These are phyloP conservation scores for Alternaria longipes DNA, from an alignment of 2,329 filamentous ascomycete genomes.

Conservation along the genomic window DNA sequence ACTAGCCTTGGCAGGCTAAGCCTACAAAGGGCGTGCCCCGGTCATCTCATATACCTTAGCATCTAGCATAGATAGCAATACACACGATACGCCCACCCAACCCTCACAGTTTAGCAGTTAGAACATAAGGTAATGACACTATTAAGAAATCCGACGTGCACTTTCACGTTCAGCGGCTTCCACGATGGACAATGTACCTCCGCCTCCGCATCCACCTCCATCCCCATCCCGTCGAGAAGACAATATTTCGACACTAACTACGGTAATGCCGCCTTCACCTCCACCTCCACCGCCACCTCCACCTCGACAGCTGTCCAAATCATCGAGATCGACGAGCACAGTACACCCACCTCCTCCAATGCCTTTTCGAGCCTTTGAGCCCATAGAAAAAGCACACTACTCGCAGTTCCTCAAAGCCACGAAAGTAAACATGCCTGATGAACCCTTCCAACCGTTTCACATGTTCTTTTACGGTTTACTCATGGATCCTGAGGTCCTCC, in stretches of 20 bases:
- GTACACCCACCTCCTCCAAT: conserved; percentile 4
- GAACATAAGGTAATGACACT: background rate
- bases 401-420: conserved; percentile 7
- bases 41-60: too few species aligned
- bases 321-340: conserved; percentile 1
- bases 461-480: conserved; percentile 49
- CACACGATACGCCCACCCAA: too few species aligned
- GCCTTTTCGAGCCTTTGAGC: conserved; percentile 8
- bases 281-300: too few species aligned
- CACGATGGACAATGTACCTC: conserved; percentile 2
- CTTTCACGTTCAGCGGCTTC: conserved; percentile 2
- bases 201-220: background rate
- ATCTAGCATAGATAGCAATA: too few species aligned
- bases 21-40: too few species aligned
- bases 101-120: background rate
- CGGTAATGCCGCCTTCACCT: too few species aligned
- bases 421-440: conserved; percentile 10
- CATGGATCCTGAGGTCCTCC: conserved; percentile 44
- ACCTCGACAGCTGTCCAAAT: conserved; percentile 5
- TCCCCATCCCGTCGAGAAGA: background rate
- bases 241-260: background rate
- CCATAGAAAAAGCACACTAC: conserved; percentile 10
- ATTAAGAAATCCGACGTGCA: background rate
- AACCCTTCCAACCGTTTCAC: conserved; percentile 18
- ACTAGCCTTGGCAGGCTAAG: too few species aligned